Conservation (phyloP, 495 filamentous ascomycete genomes). For the Viridothelium virens region DNA sequence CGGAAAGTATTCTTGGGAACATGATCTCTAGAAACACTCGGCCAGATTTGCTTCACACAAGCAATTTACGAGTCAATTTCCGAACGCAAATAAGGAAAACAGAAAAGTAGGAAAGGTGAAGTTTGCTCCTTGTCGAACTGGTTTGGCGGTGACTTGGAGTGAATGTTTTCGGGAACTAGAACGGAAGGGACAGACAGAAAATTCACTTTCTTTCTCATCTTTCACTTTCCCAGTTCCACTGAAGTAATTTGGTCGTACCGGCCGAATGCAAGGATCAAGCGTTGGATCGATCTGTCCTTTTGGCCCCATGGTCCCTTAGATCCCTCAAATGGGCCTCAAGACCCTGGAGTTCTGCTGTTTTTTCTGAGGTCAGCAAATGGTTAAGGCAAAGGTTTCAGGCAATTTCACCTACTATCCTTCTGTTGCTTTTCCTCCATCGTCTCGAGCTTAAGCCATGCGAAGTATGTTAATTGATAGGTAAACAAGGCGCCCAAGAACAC, state of each 20-base stretch:
- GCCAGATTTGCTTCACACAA: too few species aligned
- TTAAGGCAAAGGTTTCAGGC: background rate
- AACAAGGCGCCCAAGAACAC: slow-evolving; percentile 78
- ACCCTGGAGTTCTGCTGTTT: background rate
- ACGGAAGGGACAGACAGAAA: background rate
- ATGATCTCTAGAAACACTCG: too few species aligned
- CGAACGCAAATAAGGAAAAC: too few species aligned
- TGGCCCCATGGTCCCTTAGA: background rate
- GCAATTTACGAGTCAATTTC: too few species aligned
- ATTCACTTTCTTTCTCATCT: background rate
- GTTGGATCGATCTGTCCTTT: slow-evolving; percentile 10
- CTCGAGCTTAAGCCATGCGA: slow-evolving; percentile 82
- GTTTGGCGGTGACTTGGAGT: too few species aligned
- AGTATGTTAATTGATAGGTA: slow-evolving; percentile 81
- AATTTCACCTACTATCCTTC: slow-evolving; percentile 34
- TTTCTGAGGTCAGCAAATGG: background rate
- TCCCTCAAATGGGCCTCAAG: slow-evolving; percentile 1
- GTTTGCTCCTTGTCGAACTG: too few species aligned
- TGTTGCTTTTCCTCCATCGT: slow-evolving; percentile 59
- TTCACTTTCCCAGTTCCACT: background rate
- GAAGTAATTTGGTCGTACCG: background rate
- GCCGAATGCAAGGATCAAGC: background rate
- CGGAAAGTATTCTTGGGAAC: too few species aligned
- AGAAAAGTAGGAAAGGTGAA: too few species aligned
- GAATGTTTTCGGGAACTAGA: background rate